These are phyloP conservation scores for Paralagenidium karlingii DNA, from an alignment of 352 stramenopile genomes.

Conservation along the genomic window DNA sequence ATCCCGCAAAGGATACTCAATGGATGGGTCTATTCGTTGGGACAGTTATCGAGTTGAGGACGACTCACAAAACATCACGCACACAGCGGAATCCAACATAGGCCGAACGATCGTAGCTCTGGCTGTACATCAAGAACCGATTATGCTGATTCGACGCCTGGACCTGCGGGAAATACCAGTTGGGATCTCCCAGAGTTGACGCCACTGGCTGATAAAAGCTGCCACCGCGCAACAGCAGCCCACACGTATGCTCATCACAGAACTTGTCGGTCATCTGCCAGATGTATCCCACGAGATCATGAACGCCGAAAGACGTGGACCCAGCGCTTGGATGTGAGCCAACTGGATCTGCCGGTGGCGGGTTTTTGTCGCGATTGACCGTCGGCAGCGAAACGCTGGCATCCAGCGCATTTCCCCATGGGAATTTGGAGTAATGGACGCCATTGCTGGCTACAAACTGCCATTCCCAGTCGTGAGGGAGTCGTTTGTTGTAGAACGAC, in stretches of 20 bases:
- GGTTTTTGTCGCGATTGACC: conserved; percentile 24
- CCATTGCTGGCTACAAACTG: conserved; percentile 76
- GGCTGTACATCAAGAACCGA: conserved; percentile 55
- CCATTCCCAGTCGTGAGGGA: conserved; percentile 80
- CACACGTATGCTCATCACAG: conserved; percentile 69
- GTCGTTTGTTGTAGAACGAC: conserved; percentile 49
- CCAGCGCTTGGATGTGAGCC: conserved; percentile 30
- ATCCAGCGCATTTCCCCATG: conserved; percentile 36
- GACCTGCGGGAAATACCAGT: conserved; percentile 80
- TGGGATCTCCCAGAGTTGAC: conserved; percentile 54
- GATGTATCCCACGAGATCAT: conserved; percentile 71
- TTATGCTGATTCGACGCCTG: conserved; percentile 52
- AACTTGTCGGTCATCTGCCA: conserved; percentile 84
- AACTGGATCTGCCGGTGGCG: conserved; percentile 22
- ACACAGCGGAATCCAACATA: conserved; percentile 70
- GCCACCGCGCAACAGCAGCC: conserved; percentile 58
- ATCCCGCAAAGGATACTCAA: no score
- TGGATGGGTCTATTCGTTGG: no score
- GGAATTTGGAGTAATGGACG: conserved; percentile 32
- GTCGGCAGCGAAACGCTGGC: conserved; percentile 6
- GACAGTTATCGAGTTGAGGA: no score
- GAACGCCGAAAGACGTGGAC: conserved; percentile 29
- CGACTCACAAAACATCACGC: conserved; percentile 9
- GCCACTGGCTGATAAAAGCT: conserved; percentile 59
- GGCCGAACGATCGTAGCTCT: conserved; percentile 59